A percentile compares a stretch with the other conserved stretches of the same genome.
Conservation (phyloP, 257 asterid genomes). For the Craterostigma plantagineum region DNA sequence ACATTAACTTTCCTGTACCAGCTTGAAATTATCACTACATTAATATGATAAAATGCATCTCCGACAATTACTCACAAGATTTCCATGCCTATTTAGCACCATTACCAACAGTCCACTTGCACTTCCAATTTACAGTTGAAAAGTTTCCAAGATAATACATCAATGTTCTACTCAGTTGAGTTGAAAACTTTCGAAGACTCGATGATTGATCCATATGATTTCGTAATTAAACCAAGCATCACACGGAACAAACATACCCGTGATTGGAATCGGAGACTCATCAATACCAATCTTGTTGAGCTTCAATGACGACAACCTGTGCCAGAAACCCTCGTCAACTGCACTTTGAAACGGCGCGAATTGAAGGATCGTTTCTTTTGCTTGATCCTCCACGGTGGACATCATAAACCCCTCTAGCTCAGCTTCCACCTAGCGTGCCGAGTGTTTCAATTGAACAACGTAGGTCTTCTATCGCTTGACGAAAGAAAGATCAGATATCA, state of each 20-base stretch:
- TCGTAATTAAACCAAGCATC: slow-evolving; percentile 1
- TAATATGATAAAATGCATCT: too few relatives aligned
- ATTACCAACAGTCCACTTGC: too few relatives aligned
- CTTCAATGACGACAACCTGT: slow-evolving; percentile 67
- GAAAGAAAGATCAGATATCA: too few relatives aligned
- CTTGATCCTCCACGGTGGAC: slow-evolving; percentile 9
- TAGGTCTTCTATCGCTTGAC: neutral
- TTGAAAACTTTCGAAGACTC: neutral
- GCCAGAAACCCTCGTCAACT: slow-evolving; percentile 94
- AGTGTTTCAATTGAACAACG: neutral
- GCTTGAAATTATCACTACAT: too few relatives aligned
- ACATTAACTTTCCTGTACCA: too few relatives aligned
- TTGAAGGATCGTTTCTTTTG: slow-evolving; percentile 25
- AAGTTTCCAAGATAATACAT: too few relatives aligned
- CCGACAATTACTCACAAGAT: too few relatives aligned
- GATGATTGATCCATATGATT: neutral
- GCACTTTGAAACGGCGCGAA: slow-evolving; percentile 67
- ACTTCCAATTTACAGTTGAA: too few relatives aligned
- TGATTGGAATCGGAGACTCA: slow-evolving; percentile 72
- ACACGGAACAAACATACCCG: slow-evolving; percentile 34
- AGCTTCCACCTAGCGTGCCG: slow-evolving; percentile 5
- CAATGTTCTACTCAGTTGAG: neutral
- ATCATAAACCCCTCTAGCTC: slow-evolving; percentile 3
- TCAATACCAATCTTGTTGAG: slow-evolving; percentile 88
- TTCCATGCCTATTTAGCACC: too few relatives aligned